Conservation (phyloP, 345 rosid genomes). For the Camelina hispida region DNA sequence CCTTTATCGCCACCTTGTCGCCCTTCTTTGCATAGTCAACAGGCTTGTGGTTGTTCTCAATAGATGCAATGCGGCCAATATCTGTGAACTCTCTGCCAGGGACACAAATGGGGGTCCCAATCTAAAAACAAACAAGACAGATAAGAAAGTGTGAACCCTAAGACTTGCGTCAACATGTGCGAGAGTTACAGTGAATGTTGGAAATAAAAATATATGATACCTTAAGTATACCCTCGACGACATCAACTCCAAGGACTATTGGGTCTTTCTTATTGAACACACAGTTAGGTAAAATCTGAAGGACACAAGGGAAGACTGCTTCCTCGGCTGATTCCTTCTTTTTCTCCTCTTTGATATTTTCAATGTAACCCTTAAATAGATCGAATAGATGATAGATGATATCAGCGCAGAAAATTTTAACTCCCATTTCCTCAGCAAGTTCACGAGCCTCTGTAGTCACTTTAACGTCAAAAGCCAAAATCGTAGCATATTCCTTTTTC, state of each 20-base stretch:
- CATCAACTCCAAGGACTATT: conserved; percentile 86
- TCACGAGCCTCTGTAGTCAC: conserved; percentile 93
- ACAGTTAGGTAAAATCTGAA: conserved; percentile 75
- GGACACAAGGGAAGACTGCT: conserved; percentile 93
- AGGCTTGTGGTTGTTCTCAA: conserved; percentile 76
- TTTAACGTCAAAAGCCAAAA: conserved; percentile 95
- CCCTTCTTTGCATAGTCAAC: conserved; percentile 88
- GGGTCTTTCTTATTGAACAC: conserved; percentile 90
- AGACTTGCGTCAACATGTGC: background rate
- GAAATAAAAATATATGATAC: conserved; percentile 43
- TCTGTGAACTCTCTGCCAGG: conserved; percentile 78
- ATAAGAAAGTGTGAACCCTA: conserved; percentile 22
- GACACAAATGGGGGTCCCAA: conserved; percentile 91
- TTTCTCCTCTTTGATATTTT: conserved; percentile 85
- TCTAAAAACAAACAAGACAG: conserved; percentile 49
- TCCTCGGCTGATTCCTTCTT: conserved; percentile 92
- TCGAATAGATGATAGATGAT: conserved; percentile 94
- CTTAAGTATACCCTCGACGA: conserved; percentile 78
- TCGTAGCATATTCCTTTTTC: conserved; percentile 89
- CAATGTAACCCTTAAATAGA: conserved; percentile 85
- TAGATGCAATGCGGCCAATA: conserved; percentile 86
- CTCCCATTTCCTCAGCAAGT: conserved; percentile 85
- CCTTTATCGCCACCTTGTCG: conserved; percentile 85
- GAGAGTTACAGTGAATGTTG: background rate
- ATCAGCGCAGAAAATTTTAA: conserved; percentile 93